Percentiles rank a stretch among this genome's conserved stretches.
phyloP scores from a whole-genome alignment of 2,329 filamentous ascomycete species.

The Oidium heveae region DNA sequence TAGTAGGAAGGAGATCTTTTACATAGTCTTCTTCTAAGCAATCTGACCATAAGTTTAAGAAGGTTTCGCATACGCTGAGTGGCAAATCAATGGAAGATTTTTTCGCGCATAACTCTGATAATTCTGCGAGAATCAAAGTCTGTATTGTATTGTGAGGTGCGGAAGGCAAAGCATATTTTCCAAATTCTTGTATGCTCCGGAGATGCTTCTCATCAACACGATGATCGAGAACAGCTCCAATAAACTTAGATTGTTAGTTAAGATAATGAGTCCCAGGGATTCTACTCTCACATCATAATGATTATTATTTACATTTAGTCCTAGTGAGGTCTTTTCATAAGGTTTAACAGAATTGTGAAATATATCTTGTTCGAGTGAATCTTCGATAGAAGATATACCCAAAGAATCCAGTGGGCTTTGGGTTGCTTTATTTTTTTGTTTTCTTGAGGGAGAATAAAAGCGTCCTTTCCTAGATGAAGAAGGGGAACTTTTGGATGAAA shows the following conservation, averaged over 20 bases:
- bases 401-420: conserved; percentile 42
- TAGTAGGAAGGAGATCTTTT: conserved; percentile 1
- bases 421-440: conserved; percentile 39
- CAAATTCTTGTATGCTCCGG: conserved; percentile 41
- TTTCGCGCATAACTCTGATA: conserved; percentile 30
- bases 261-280: neutral
- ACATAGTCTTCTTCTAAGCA: conserved; percentile 34
- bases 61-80: conserved; percentile 34
- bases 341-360: conserved; percentile 7
- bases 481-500: conserved; percentile 33
- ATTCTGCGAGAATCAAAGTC: conserved; percentile 38
- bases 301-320: conserved; percentile 17
- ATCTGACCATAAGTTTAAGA: conserved; percentile 41
- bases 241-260: conserved; percentile 8
- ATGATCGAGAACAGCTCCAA: conserved; percentile 14
- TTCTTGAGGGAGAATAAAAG: conserved; percentile 38
- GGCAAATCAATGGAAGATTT: conserved; percentile 26
- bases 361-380: conserved; percentile 4
- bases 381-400: conserved; percentile 9
- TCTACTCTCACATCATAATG: conserved; percentile 15
- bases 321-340: conserved; percentile 15
- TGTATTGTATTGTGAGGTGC: conserved; percentile 35
- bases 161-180: conserved; percentile 39
- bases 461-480: conserved; percentile 37
- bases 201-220: conserved; percentile 21